These are phyloP conservation scores for Debaryomycetaceae sp. DNA, from an alignment of 1,139 yeast genomes.

Conservation along the genomic window DNA sequence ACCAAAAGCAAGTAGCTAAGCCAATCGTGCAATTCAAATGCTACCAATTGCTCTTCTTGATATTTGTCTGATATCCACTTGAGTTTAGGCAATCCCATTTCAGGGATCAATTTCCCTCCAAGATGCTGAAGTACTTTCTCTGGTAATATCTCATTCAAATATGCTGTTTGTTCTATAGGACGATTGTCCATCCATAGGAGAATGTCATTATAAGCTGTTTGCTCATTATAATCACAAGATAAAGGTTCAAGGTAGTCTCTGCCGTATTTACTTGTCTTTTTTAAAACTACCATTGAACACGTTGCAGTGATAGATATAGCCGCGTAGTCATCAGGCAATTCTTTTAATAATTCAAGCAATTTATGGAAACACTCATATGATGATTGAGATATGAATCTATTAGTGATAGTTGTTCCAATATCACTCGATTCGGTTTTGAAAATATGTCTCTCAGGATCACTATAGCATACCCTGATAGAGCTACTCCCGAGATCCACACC, in stretches of 20 bases:
- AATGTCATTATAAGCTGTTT: constrained; percentile 27
- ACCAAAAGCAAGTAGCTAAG: constrained; percentile 36
- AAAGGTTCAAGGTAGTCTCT: constrained; percentile 22
- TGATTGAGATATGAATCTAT: constrained; percentile 36
- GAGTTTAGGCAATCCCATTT: constrained; percentile 56
- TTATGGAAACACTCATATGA: constrained; percentile 32
- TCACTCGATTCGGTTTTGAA: constrained; percentile 11
- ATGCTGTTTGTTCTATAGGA: constrained; percentile 28
- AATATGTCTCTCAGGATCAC: constrained; percentile 1
- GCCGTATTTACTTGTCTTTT: constrained; percentile 9
- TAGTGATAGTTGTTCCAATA: constrained; percentile 9
- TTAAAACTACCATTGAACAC: constrained; percentile 50
- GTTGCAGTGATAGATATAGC: constrained; percentile 43
- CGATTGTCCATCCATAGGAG: constrained; percentile 63
- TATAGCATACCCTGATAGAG: constrained; percentile 32
- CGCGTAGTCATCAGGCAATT: constrained; percentile 12
- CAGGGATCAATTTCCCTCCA: constrained; percentile 52
- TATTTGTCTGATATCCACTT: constrained; percentile 30
- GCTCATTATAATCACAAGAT: constrained; percentile 16
- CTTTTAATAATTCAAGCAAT: constrained; percentile 8
- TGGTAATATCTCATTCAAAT: constrained; percentile 24
- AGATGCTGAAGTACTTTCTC: constrained; percentile 17
- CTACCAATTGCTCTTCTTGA: constrained; percentile 22
- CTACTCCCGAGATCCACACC: constrained; percentile 60
- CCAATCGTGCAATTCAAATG: constrained; percentile 55